Evolutionary conservation across 306 rosid species (phyloP), one percentile per base, ranked within the genome.

Genomic region (Sophora flavescens): DNA sequence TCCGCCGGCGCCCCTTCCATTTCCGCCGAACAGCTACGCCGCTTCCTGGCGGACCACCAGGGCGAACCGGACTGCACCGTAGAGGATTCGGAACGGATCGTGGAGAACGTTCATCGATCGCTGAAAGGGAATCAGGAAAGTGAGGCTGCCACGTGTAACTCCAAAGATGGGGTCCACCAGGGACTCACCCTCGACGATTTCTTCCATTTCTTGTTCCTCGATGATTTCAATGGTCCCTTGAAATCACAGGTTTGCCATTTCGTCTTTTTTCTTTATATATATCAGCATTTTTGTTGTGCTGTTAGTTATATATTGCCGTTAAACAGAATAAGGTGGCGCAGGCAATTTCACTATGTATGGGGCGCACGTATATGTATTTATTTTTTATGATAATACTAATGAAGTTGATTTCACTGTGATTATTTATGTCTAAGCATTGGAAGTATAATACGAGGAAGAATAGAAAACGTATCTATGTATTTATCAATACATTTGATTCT

Each of bases 161-260:
- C 60, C 11, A 8, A 48, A 0, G 8, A 18, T 6, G 10, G 2
- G 15, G 39, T n/a, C 45, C 44, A 58, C 45, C 50, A 58, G 1
- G 83, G 79, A 4, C 80, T 92, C 65, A 71, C n/a, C 59, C 68
- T 94, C 35, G 86, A 87, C 0, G 93, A 91, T 12, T 91, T 94
- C 78, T 88, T 91, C 41, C 75, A 78, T 12, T 90, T 86, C 38
- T 72, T 94, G 33, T 83, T 85, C 64, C 79, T 69, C 42, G 82
- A 77, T 45, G 91, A 86, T 67, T 78, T 86, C 84, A 93, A 93
- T 52, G 87, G 69, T 11, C 91, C 96, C 16, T 48, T 86, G 48
- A 83, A 78, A 77, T 69, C 87, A 2, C 81, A 86, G 94, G 98
- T 90, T 15, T 35, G 12, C 45, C 2, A 7, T 28, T 44, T 56